Evolutionary conservation across 768 basidiomycete genomes (phyloP).

Genomic region (Gelatoporia subvermispora): DNA sequence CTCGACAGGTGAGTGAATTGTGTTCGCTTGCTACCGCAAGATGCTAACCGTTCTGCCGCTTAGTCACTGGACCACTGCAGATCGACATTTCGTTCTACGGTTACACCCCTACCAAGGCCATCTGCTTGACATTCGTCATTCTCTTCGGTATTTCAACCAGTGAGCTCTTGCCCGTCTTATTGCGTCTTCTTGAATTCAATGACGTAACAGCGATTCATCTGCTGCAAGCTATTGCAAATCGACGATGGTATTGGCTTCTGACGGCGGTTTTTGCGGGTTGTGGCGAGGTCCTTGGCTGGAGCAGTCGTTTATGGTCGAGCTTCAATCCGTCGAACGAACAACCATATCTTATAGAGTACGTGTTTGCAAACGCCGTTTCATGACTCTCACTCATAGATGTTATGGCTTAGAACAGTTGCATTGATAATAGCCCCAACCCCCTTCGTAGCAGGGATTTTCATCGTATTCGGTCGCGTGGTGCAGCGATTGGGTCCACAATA

Average conservation of each 20-base stretch:
- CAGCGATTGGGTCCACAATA: conserved; percentile 39
- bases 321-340: conserved; percentile 5
- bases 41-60: too few relatives aligned
- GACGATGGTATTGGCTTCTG: conserved; percentile 12
- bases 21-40: too few relatives aligned
- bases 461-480: conserved; percentile 48
- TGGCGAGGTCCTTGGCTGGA: conserved; percentile 13
- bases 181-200: too few relatives aligned
- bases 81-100: too few relatives aligned
- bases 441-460: conserved; percentile 51
- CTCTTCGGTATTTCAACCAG: too few relatives aligned
- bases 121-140: too few relatives aligned
- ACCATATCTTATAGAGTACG: conserved; percentile 12
- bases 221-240: conserved; percentile 4
- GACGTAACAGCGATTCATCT: neutral
- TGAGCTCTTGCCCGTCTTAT: too few relatives aligned
- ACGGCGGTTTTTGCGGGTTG: conserved; percentile 8
- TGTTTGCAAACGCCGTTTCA: neutral
- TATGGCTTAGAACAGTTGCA: conserved; percentile 1
- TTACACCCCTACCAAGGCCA: too few relatives aligned
- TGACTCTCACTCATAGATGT: too few relatives aligned
- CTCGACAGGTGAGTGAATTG: too few relatives aligned
- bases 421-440: conserved; percentile 39
- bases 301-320: conserved; percentile 6
- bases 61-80: too few relatives aligned